Conservation (phyloP, 1,284 basidiomycete genomes). For the Apiotrichum siamense region DNA sequence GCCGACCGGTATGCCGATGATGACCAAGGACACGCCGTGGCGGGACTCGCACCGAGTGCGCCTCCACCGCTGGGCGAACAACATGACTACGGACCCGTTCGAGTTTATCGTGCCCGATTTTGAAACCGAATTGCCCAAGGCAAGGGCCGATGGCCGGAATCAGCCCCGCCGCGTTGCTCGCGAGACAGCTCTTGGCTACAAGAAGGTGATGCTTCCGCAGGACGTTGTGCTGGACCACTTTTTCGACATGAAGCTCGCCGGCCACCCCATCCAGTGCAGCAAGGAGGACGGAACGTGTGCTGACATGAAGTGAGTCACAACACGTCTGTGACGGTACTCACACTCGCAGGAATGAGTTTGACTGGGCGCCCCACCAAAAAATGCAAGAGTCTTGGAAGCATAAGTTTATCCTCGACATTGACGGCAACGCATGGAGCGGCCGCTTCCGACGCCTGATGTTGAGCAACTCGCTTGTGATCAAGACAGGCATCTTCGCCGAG, state of each 20-base stretch:
- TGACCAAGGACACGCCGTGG: slow-evolving; percentile 45
- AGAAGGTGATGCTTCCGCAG: slow-evolving; percentile 16
- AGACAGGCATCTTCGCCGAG: slow-evolving; percentile 47
- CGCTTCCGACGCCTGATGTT: slow-evolving; percentile 45
- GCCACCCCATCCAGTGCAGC: slow-evolving; percentile 38
- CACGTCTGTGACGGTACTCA: not conserved
- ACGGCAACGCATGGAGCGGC: slow-evolving; percentile 50
- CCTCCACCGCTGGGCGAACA: slow-evolving; percentile 46
- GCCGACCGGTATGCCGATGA: slow-evolving; percentile 49
- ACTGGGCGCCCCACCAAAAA: slow-evolving; percentile 31
- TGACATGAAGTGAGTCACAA: slow-evolving; percentile 29
- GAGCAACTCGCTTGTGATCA: slow-evolving; percentile 50
- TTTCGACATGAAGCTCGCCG: slow-evolving; percentile 43
- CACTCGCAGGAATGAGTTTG: slow-evolving; percentile 29
- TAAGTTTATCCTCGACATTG: slow-evolving; percentile 51
- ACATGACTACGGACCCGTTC: slow-evolving; percentile 21
- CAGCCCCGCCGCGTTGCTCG: not conserved
- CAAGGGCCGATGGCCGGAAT: not conserved
- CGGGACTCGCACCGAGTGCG: slow-evolving; percentile 48
- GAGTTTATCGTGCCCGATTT: slow-evolving; percentile 31
- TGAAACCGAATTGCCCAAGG: not conserved
- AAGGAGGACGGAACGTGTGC: slow-evolving; percentile 42
- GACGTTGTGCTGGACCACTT: slow-evolving; percentile 27
- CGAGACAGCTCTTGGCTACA: slow-evolving; percentile 12
- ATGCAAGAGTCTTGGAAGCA: slow-evolving; percentile 35